Base-by-base conservation (phyloP, 495 filamentous ascomycete species). In the Podospora fimiseda region DNA sequence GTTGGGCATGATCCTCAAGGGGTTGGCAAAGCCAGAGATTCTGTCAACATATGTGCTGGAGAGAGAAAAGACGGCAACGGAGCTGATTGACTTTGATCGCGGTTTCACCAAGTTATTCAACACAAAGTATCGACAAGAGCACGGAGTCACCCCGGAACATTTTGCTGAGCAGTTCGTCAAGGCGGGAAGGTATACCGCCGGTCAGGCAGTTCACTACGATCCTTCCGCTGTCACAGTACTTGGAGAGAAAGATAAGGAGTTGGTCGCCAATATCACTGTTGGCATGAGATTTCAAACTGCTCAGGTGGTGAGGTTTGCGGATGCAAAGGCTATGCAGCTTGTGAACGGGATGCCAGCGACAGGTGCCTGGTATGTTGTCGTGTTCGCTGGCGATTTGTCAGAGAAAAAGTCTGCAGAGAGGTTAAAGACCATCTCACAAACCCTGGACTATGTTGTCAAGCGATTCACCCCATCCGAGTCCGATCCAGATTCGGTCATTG, bases 61-160 rank as follows among this genome's bases (percentile, higher is more conserved):
- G 65, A 75, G 87, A 2, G 73, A 82, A 59, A 77, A 77, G 56
- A 81, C 84, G 15, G 87, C 87, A 2, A 72, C 77, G n/a, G 78
- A 86, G 46, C 66, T 93, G 36, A 87, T 91, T 54, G 80, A 83
- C 30, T 90, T 90, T 55, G 87, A 90, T 52, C 74, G 81, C 0
- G 72, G 77, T 53, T 89, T 85, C 58, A 75, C 85, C 0, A 73
- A 74, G 50, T 64, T 83, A 3, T 87, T 88, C 60, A 81, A 77
- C 18, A 55, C 61, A 8, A 55, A 62, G 40, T 72, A 61, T 43
- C 60, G 70, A 15, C 56, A 58, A 27, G 64, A 70, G 40, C 53
- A 69, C 51, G 62, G 30, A 23, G 69, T 63, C 55, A 65, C 39
- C 61, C 61, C 71, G 3, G 65, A 67, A 21, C 62, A 75, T 27